phyloP scores from a whole-genome alignment of 805 yeast species.

The Metschnikowia continentalis region DNA sequence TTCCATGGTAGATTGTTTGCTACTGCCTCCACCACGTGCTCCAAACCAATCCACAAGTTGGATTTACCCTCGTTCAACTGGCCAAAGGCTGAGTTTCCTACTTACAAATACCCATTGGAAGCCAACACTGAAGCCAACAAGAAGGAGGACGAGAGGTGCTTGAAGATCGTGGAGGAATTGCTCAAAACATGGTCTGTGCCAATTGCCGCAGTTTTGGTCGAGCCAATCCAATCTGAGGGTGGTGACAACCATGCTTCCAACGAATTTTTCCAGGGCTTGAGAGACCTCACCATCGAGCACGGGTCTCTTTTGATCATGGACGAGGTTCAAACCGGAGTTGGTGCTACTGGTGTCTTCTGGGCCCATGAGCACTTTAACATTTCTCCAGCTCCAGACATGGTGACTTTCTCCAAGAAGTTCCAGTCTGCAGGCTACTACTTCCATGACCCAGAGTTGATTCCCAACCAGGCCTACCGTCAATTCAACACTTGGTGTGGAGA shows the following conservation, averaged over 20 bases:
- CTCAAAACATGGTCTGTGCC: slow-evolving; percentile 67
- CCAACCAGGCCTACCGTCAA: slow-evolving; percentile 79
- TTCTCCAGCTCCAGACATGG: slow-evolving; percentile 74
- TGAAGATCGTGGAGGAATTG: slow-evolving; percentile 67
- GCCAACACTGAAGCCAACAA: slow-evolving; percentile 58
- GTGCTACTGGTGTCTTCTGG: slow-evolving; percentile 84
- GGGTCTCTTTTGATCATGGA: slow-evolving; percentile 73
- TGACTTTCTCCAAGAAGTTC: slow-evolving; percentile 83
- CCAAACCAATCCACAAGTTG: slow-evolving; percentile 92
- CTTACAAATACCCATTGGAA: slow-evolving; percentile 79
- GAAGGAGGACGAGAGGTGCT: slow-evolving; percentile 77
- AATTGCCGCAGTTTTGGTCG: slow-evolving; percentile 84
- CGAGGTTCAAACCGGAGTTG: slow-evolving; percentile 89
- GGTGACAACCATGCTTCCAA: slow-evolving; percentile 86
- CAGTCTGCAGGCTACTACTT: slow-evolving; percentile 87
- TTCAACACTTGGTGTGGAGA: slow-evolving; percentile 95
- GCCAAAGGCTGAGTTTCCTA: slow-evolving; percentile 95
- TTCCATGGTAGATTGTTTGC: slow-evolving; percentile 97
- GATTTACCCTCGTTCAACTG: slow-evolving; percentile 91
- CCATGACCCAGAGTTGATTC: slow-evolving; percentile 68
- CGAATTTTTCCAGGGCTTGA: slow-evolving; percentile 75
- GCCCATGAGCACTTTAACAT: slow-evolving; percentile 83
- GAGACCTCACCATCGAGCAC: slow-evolving; percentile 68
- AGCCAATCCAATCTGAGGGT: slow-evolving; percentile 90
- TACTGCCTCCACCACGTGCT: slow-evolving; percentile 83